Percentiles rank a stretch among this genome's conserved stretches.
phyloP scores from a whole-genome alignment of 306 rosid genomes.

The Purshia tridentata region DNA sequence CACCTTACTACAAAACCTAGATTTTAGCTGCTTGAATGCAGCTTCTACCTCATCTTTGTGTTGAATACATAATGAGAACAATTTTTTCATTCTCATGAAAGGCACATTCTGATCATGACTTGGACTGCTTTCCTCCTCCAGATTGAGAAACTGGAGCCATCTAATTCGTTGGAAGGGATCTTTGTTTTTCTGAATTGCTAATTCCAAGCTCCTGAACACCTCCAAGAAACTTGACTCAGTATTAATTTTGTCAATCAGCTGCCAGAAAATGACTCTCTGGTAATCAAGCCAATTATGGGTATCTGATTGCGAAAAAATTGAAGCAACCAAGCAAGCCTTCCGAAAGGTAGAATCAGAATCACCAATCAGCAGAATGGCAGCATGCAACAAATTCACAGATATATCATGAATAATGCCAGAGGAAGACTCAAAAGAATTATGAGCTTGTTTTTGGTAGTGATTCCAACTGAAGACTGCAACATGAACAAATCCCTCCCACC shows the following conservation, averaged over 20 bases:
- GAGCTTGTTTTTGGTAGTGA: slow-evolving; percentile 33
- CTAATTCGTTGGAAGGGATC: slow-evolving; percentile 59
- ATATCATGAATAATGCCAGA: slow-evolving; percentile 37
- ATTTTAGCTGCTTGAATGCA: slow-evolving; percentile 50
- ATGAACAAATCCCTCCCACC: slow-evolving; percentile 88
- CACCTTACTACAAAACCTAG: slow-evolving; percentile 62
- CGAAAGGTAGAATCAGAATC: slow-evolving; percentile 54
- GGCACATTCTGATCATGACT: slow-evolving; percentile 35
- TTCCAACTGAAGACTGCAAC: slow-evolving; percentile 67
- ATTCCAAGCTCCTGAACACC: slow-evolving; percentile 44
- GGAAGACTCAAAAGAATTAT: slow-evolving; percentile 25
- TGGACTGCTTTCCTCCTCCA: slow-evolving; percentile 29
- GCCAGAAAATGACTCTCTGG: slow-evolving; percentile 42
- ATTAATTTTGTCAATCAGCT: slow-evolving; percentile 49
- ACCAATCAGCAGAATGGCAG: slow-evolving; percentile 56
- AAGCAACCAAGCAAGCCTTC: slow-evolving; percentile 79
- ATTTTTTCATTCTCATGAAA: slow-evolving; percentile 34
- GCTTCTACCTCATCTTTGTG: slow-evolving; percentile 51
- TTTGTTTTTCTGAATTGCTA: slow-evolving; percentile 53
- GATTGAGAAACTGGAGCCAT: slow-evolving; percentile 56
- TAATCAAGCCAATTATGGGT: slow-evolving; percentile 38
- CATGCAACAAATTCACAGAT: slow-evolving; percentile 54
- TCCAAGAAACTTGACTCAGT: slow-evolving; percentile 52
- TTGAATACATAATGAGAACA: slow-evolving; percentile 30
- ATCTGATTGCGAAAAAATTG: slow-evolving; percentile 35